Base-by-base conservation (phyloP, 257 asterid genomes). In the Rubia yunnanensis region DNA sequence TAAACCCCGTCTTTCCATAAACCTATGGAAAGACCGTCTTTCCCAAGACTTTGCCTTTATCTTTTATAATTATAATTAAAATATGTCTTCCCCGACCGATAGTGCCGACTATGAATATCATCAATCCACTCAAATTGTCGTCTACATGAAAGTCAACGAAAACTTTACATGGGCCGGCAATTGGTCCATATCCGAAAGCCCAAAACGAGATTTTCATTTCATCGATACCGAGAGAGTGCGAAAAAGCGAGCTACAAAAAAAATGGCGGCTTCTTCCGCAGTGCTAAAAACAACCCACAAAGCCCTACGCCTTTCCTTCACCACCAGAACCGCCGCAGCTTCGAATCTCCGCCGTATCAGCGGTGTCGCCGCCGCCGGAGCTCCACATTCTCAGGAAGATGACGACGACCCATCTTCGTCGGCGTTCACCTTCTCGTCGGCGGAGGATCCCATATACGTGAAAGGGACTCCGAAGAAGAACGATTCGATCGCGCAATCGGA, bases 251-350 rank as follows among this genome's bases (percentile, higher is more conserved):
- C n/a, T n/a, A n/a, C n/a, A n/a, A n/a, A 10, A 46, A 76, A 74
- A 73, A 92, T 92, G 97, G 89, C 94, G 96, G 89, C 92, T 65
- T 70, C 88, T 55, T 69, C 73, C 23, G 67, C 70, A 34, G 35
- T 81, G 70, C 56, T 79, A 41, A 68, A 79, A 30, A 82, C 68
- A 79, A 70, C 81, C 85, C 80, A 84, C 23, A 73, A 69, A 80
- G 41, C 78, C 79, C 74, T 81, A 13, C 75, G 65, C 66, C n/a
- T 3, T 23, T 60, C 75, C 64, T 18, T 41, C 46, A 48, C 76
- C 57, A 24, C 79, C 74, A 64, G 75, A 76, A 30, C 70, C 63
- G 67, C 69, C 64, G 69, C 77, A 39, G 72, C 70, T 72, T 53
- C 80, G 41, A 28, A 39, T 49, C 80, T 81, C 67, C 81, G 73